Conservation (phyloP, 108 stramenopile species). For the Fragilaria crotonensis region DNA sequence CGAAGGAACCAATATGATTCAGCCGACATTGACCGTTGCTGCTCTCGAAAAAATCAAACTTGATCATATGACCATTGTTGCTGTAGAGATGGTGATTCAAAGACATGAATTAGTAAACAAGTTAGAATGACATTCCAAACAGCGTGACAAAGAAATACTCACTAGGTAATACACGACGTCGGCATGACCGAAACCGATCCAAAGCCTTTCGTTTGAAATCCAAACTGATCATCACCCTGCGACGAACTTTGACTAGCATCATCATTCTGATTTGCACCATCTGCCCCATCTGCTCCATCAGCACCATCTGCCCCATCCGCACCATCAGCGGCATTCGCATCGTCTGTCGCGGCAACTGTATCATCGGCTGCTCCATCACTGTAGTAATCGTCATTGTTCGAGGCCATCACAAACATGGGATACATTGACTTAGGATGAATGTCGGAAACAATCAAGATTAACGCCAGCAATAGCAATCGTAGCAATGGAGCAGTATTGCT, state of each 20-base stretch:
- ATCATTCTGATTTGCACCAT: constrained; percentile 24
- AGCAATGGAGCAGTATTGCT: no score
- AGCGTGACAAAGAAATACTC: constrained; percentile 26
- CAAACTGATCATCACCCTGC: constrained; percentile 32
- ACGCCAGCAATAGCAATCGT: no score
- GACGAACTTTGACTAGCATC: constrained; percentile 20
- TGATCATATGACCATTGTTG: constrained; percentile 87
- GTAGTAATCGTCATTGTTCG: constrained; percentile 4
- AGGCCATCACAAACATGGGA: no score
- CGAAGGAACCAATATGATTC: constrained; percentile 71
- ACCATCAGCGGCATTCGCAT: constrained; percentile 14
- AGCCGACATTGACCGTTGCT: constrained; percentile 66
- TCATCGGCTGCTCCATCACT: neutral
- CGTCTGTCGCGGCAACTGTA: neutral
- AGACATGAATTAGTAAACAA: constrained; percentile 1
- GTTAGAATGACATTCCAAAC: constrained; percentile 1
- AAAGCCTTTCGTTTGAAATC: constrained; percentile 49
- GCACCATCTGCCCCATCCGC: constrained; percentile 10
- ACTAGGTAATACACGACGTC: constrained; percentile 81
- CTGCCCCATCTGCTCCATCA: constrained; percentile 10
- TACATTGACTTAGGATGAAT: no score
- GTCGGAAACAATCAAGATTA: no score
- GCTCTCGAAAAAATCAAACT: constrained; percentile 76
- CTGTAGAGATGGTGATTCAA: constrained; percentile 24
- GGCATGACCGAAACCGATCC: constrained; percentile 75